These are phyloP conservation scores for Phytophthora hibernalis DNA, from an alignment of 352 stramenopile species.

Conservation along the genomic window DNA sequence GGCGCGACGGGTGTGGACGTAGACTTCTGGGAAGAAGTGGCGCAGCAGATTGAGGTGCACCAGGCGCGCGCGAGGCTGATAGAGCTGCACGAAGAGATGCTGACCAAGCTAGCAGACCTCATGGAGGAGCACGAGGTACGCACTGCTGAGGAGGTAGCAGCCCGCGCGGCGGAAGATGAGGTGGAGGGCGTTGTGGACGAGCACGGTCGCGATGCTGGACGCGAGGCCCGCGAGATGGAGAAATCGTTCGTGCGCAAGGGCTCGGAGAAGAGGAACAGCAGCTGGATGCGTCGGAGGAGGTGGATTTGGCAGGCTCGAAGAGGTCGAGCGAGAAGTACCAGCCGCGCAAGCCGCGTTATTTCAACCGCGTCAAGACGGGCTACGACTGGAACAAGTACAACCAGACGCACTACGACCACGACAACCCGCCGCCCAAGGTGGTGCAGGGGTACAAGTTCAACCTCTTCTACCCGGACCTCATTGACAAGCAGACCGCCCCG, in stretches of 20 bases:
- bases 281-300: slow-evolving; percentile 93
- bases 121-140: slow-evolving; percentile 85
- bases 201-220: slow-evolving; percentile 66
- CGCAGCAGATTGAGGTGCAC: slow-evolving; percentile 93
- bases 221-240: slow-evolving; percentile 74
- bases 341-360: slow-evolving; percentile 98
- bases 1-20: slow-evolving; percentile 83
- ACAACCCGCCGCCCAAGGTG: slow-evolving; percentile 99
- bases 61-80: slow-evolving; percentile 89
- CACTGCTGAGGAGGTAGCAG: slow-evolving; percentile 38
- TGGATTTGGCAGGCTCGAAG: slow-evolving; percentile 73
- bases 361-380: slow-evolving; percentile 99
- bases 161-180: slow-evolving; percentile 24
- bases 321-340: slow-evolving; percentile 96
- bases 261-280: slow-evolving; percentile 74
- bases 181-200: slow-evolving; percentile 32
- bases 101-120: slow-evolving; percentile 92
- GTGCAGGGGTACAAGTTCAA: slow-evolving; percentile 99
- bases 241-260: slow-evolving; percentile 63
- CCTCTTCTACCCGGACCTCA: slow-evolving; percentile 99
- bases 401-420: slow-evolving; percentile 99
- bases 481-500: slow-evolving; percentile 96
- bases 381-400: slow-evolving; percentile 99
- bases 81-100: slow-evolving; percentile 94
- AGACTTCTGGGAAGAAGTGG: slow-evolving; percentile 95